Evolutionary conservation across 768 basidiomycete genomes (phyloP).

Genomic region (Lepiota venenata): DNA sequence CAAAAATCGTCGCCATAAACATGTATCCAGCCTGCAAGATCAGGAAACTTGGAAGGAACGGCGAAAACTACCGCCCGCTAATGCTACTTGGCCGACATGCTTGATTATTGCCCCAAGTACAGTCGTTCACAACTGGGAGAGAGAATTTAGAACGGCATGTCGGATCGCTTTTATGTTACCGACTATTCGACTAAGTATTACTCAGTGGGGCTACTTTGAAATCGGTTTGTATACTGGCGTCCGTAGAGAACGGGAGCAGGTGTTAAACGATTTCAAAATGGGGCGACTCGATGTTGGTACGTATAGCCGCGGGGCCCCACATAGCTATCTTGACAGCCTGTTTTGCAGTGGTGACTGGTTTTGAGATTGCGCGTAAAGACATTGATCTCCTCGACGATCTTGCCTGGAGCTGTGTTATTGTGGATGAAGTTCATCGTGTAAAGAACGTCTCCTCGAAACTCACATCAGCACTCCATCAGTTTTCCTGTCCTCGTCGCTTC

Average conservation of each 20-base stretch:
- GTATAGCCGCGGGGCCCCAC: constrained; percentile 22
- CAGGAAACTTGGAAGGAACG: constrained; percentile 46
- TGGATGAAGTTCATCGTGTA: constrained; percentile 89
- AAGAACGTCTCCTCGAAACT: constrained; percentile 75
- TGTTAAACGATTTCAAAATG: constrained; percentile 69
- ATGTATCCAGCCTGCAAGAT: constrained; percentile 69
- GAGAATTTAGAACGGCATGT: constrained; percentile 79
- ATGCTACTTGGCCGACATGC: constrained; percentile 80
- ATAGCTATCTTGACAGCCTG: constrained; percentile 1
- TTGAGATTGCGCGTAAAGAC: constrained; percentile 70
- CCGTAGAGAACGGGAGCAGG: constrained; percentile 46
- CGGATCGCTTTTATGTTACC: background rate
- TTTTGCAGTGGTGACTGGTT: constrained; percentile 70
- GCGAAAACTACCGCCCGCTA: constrained; percentile 58
- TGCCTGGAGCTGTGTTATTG: constrained; percentile 68
- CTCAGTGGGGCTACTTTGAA: constrained; percentile 93
- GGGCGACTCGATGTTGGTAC: constrained; percentile 83
- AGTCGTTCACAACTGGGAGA: constrained; percentile 84
- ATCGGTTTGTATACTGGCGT: constrained; percentile 66
- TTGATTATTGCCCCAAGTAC: constrained; percentile 85
- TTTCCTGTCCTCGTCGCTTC: constrained; percentile 66
- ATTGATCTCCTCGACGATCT: constrained; percentile 68
- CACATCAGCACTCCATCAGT: constrained; percentile 66
- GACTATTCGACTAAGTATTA: background rate
- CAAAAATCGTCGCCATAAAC: constrained; percentile 56